These are phyloP conservation scores for Akanthomyces dipterigenus DNA, from an alignment of 2,329 filamentous ascomycete genomes.

Conservation along the genomic window DNA sequence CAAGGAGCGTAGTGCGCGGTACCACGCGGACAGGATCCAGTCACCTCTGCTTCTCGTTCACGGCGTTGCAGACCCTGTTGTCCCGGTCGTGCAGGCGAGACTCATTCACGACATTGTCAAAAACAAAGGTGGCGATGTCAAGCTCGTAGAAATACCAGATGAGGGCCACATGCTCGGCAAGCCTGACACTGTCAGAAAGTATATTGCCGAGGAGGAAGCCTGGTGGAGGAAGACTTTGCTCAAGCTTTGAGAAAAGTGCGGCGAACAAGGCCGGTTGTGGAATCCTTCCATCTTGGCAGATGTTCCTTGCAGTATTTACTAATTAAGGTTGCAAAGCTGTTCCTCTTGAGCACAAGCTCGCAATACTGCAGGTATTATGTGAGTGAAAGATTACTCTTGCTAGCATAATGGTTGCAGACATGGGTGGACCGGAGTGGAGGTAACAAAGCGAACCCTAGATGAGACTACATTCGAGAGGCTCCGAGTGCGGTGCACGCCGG, in stretches of 20 bases:
- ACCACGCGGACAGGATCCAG: constrained; percentile 39
- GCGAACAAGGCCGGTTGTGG: not conserved
- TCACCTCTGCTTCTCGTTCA: constrained; percentile 50
- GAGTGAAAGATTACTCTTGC: not conserved
- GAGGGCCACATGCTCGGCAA: constrained; percentile 45
- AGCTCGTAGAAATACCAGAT: constrained; percentile 39
- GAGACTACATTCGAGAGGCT: not conserved
- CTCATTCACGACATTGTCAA: constrained; percentile 43
- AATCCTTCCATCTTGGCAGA: not conserved
- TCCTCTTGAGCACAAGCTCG: not conserved
- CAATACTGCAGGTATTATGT: no score
- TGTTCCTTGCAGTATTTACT: not conserved
- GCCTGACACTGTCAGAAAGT: constrained; percentile 31
- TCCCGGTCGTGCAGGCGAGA: constrained; percentile 49
- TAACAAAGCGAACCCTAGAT: not conserved
- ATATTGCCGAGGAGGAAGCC: constrained; percentile 37
- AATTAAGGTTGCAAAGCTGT: not conserved
- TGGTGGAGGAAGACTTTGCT: constrained; percentile 40
- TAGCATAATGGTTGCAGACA: not conserved
- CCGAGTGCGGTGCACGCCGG: constrained; percentile 7
- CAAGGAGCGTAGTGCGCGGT: constrained; percentile 41
- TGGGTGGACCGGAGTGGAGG: constrained; percentile 5
- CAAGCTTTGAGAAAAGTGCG: constrained; percentile 1
- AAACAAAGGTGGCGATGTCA: constrained; percentile 35
- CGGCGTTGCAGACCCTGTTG: constrained; percentile 48